These are phyloP conservation scores for Exophiala viscosa DNA, from an alignment of 2,329 filamentous ascomycete species.

Conservation along the genomic window DNA sequence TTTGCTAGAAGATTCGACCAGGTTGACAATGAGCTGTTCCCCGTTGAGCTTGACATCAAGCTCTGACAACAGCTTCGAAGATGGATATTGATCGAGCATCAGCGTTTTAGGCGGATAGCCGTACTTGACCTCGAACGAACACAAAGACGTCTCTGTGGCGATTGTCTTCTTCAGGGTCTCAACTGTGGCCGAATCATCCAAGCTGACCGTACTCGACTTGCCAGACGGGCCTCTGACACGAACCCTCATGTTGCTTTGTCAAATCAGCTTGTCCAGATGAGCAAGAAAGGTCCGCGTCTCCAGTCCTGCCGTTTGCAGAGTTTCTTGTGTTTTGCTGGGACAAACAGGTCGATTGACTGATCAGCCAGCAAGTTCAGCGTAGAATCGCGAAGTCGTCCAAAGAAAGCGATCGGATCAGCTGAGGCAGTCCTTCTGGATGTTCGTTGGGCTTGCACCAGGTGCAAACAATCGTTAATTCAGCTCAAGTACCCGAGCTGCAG, in stretches of 20 bases:
- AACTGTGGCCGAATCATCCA: conserved; percentile 61
- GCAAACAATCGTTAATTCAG: no score
- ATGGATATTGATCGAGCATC: conserved; percentile 53
- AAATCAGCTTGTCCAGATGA: neutral
- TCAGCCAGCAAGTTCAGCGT: no score
- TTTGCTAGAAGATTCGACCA: conserved; percentile 38
- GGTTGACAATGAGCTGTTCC: conserved; percentile 64
- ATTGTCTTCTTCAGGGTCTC: conserved; percentile 41
- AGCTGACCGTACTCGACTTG: conserved; percentile 60
- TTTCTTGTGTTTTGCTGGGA: no score
- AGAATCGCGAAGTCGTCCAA: no score
- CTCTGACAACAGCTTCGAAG: conserved; percentile 49
- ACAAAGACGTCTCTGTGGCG: conserved; percentile 60
- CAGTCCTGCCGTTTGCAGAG: no score
- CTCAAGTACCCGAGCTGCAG: no score
- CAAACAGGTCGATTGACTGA: no score
- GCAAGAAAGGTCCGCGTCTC: conserved; percentile 27
- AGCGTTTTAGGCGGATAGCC: conserved; percentile 76
- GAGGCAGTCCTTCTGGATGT: no score
- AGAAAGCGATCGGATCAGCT: no score
- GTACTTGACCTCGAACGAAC: conserved; percentile 72
- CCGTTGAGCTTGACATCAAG: conserved; percentile 62
- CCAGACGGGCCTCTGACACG: conserved; percentile 72
- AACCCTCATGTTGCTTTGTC: conserved; percentile 57
- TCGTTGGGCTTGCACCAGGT: no score